phyloP scores from a whole-genome alignment of 1,284 basidiomycete genomes.

The Paramarasmius palmivorus region DNA sequence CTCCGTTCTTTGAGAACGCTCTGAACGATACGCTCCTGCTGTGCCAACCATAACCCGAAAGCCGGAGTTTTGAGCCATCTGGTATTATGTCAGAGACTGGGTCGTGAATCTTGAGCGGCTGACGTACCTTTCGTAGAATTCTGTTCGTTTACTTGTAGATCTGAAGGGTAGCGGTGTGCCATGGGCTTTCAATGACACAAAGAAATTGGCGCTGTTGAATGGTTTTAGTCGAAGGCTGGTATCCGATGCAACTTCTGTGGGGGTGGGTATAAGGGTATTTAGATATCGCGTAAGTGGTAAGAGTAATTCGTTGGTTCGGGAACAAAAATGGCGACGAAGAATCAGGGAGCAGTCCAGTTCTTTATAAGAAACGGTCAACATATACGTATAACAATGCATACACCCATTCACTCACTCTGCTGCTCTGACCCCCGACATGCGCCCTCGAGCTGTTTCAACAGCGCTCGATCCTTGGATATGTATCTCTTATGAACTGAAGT shows the following conservation, averaged over 20 bases:
- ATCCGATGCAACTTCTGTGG: conserved; percentile 40
- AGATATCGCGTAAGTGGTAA: conserved; percentile 93
- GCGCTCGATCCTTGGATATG: conserved; percentile 78
- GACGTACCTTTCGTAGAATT: conserved; percentile 64
- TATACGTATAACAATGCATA: not conserved
- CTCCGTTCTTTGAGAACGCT: conserved; percentile 35
- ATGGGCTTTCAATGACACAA: conserved; percentile 79
- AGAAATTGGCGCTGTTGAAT: conserved; percentile 80
- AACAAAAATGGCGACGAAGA: conserved; percentile 84
- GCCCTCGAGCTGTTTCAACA: conserved; percentile 70
- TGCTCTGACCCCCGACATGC: conserved; percentile 50
- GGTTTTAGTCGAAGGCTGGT: conserved; percentile 57
- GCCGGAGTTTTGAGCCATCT: conserved; percentile 70
- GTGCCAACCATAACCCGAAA: conserved; percentile 76
- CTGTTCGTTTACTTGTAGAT: conserved; percentile 57
- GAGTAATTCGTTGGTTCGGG: conserved; percentile 87
- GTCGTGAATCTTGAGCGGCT: not conserved
- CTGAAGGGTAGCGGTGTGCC: conserved; percentile 81
- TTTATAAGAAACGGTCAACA: conserved; percentile 23
- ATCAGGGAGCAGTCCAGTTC: conserved; percentile 66
- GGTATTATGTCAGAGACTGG: not conserved
- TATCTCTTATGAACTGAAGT: conserved; percentile 82
- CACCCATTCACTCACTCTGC: conserved; percentile 45
- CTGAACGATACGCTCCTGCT: conserved; percentile 70
- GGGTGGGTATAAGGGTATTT: conserved; percentile 82